phyloP scores from a whole-genome alignment of 208 protist species.

The Acanthamoeba healyi region DNA sequence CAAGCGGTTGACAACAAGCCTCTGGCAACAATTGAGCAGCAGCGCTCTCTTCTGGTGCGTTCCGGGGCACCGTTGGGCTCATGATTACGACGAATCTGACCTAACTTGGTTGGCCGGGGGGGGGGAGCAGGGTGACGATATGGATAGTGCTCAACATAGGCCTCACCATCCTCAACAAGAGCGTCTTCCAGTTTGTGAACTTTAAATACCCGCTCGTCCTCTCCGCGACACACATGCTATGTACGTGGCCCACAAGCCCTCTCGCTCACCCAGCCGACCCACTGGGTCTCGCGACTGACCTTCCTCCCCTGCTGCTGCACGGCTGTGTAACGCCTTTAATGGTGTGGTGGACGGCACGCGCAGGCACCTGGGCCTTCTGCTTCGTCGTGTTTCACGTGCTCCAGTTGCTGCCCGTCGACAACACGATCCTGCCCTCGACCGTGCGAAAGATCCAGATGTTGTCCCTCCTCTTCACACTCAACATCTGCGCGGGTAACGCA shows the following conservation, averaged over 20 bases:
- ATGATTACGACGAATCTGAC: not conserved
- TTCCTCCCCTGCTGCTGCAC: not conserved
- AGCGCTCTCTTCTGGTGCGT: conserved; percentile 3
- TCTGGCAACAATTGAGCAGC: not conserved
- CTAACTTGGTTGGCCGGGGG: not conserved
- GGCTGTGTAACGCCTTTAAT: not conserved
- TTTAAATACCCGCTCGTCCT: conserved; percentile 70
- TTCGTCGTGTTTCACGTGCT: conserved; percentile 37
- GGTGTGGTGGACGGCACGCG: no score
- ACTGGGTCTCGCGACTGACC: not conserved
- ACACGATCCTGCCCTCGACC: conserved; percentile 32
- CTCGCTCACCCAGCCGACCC: not conserved
- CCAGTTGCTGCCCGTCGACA: conserved; percentile 30
- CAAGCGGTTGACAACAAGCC: not conserved
- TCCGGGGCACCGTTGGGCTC: not conserved
- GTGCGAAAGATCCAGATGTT: conserved; percentile 41
- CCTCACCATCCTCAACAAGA: conserved; percentile 79
- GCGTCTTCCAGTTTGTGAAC: conserved; percentile 70
- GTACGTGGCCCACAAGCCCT: not conserved
- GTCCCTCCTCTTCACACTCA: conserved; percentile 75
- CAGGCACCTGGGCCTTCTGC: conserved; percentile 29
- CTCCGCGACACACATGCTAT: conserved; percentile 68
- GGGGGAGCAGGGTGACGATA: not conserved
- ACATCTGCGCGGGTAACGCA: conserved; percentile 76
- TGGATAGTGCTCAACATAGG: conserved; percentile 73